Percentiles rank a stretch among this genome's conserved stretches.
phyloP scores from a whole-genome alignment of 345 rosid species.

The Alliaria petiolata region DNA sequence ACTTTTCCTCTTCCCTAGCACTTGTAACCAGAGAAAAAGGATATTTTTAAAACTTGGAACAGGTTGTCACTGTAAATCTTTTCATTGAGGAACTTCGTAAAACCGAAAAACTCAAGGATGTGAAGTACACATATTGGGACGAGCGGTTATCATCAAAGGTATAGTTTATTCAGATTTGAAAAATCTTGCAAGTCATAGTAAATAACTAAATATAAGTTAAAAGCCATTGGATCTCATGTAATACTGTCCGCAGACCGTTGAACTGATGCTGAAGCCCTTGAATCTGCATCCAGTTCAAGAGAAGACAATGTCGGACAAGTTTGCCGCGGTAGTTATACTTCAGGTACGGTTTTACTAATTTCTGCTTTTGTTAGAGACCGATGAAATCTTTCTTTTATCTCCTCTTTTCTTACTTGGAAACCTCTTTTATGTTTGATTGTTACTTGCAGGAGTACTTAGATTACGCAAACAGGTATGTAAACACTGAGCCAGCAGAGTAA shows the following conservation, averaged over 20 bases:
- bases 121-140: conserved; percentile 72
- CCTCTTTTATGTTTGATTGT: conserved; percentile 9
- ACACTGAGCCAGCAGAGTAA: conserved; percentile 23
- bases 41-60: conserved; percentile 17
- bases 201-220: background rate
- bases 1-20: background rate
- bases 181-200: background rate
- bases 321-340: conserved; percentile 88
- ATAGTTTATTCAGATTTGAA: background rate
- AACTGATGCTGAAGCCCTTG: conserved; percentile 55
- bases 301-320: conserved; percentile 71
- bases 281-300: conserved; percentile 48
- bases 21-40: background rate
- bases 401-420: background rate
- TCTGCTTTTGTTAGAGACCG: no score
- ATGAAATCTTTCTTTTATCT: background rate
- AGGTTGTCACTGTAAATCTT: conserved; percentile 55
- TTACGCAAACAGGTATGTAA: conserved; percentile 44
- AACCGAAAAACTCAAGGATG: conserved; percentile 53
- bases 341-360: conserved; percentile 52
- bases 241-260: conserved; percentile 49
- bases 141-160: conserved; percentile 79
- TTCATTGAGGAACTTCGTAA: conserved; percentile 61
- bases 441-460: conserved; percentile 69
- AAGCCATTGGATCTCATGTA: background rate